Evolutionary conservation across 73 alveolate genomes (phyloP).

Genomic region (Stentor coeruleus): DNA sequence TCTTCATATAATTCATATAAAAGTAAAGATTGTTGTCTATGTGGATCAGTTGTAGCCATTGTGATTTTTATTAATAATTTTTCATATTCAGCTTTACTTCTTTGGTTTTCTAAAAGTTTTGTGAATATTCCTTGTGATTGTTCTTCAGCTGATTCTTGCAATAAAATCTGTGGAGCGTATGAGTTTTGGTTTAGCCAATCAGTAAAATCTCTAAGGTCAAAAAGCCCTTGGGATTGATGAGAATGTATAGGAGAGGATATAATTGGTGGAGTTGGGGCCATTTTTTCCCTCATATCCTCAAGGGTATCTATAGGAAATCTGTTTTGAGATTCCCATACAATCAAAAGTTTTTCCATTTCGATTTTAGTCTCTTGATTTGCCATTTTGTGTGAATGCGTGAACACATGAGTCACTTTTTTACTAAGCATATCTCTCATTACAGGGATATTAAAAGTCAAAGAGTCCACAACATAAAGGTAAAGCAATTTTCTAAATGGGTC

Average conservation of each 20-base stretch:
- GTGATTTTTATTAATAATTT: background rate
- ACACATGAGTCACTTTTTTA: background rate
- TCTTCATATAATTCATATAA: constrained; percentile 5
- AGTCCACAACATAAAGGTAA: constrained; percentile 12
- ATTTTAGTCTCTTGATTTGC: background rate
- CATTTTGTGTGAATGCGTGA: background rate
- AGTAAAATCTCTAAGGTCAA: background rate
- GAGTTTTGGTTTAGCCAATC: constrained; percentile 15
- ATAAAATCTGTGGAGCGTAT: background rate
- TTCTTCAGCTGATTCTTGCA: background rate
- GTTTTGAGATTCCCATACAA: constrained; percentile 4
- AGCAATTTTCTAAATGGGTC: constrained; percentile 22
- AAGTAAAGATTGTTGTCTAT: background rate
- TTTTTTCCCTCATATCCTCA: constrained; percentile 16
- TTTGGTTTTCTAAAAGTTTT: background rate
- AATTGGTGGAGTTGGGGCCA: constrained; percentile 20
- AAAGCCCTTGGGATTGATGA: background rate
- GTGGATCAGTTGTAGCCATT: background rate
- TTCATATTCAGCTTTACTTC: constrained; percentile 18
- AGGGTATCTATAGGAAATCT: constrained; percentile 7
- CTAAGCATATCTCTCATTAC: background rate
- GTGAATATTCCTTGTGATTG: background rate
- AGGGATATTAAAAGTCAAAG: constrained; percentile 1
- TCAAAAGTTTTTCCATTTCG: constrained; percentile 4
- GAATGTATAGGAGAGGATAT: constrained; percentile 20